A percentile compares a stretch with the other conserved stretches of the same genome.
Conservation (phyloP, 768 basidiomycete species). For the Rhizopogon sp. region DNA sequence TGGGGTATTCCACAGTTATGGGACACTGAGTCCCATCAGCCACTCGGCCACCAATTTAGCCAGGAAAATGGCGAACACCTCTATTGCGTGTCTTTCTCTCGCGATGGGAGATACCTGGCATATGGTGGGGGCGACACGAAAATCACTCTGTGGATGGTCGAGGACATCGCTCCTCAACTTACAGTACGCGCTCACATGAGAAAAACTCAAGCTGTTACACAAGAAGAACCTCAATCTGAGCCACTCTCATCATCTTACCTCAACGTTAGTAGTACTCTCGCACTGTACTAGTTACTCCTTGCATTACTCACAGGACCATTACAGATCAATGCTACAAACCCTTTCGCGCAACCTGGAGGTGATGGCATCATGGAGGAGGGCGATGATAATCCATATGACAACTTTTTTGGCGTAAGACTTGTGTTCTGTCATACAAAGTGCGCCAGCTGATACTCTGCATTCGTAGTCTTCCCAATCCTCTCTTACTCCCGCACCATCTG, state of each 20-base stretch:
- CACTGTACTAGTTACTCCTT: not conserved
- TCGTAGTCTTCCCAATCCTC: not conserved
- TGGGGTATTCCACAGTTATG: not conserved
- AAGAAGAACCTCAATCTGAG: not conserved
- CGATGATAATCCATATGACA: too few relatives aligned
- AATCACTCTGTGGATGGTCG: not conserved
- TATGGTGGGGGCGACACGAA: not conserved
- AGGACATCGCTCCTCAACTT: not conserved
- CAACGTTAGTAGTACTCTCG: not conserved
- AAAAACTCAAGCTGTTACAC: not conserved
- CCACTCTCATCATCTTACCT: not conserved
- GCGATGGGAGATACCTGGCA: not conserved
- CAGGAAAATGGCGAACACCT: not conserved
- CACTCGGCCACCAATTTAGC: not conserved
- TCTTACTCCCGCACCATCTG: not conserved
- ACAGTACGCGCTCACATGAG: too few relatives aligned
- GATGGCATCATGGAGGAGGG: too few relatives aligned
- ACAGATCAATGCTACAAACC: too few relatives aligned
- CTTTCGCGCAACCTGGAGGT: too few relatives aligned
- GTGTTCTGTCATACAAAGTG: not conserved
- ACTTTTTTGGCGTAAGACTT: too few relatives aligned
- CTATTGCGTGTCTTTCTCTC: not conserved
- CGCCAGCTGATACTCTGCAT: not conserved
- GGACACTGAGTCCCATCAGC: not conserved
- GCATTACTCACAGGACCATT: not conserved